These are phyloP conservation scores for Seiridium unicorne DNA, from an alignment of 2,329 filamentous ascomycete species.

Conservation along the genomic window DNA sequence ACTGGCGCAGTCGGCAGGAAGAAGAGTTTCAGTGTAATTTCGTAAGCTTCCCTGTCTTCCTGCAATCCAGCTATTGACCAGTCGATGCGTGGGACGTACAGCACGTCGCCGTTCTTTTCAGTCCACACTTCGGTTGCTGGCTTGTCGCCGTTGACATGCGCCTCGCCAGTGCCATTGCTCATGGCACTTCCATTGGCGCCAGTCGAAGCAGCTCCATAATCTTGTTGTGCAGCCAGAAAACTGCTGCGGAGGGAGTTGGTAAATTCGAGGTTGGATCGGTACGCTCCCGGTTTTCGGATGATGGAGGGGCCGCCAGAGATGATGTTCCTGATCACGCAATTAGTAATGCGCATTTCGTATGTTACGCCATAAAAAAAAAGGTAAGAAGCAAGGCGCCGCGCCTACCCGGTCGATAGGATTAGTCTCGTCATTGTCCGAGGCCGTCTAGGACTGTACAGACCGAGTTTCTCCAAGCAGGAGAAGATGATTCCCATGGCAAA, in stretches of 20 bases:
- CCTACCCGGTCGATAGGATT: slow-evolving; percentile 83
- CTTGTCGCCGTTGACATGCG: slow-evolving; percentile 20
- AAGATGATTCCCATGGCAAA: neutral
- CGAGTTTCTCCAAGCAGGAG: slow-evolving; percentile 2
- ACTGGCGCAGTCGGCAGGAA: slow-evolving; percentile 73
- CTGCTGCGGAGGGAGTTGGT: slow-evolving; percentile 84
- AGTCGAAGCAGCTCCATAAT: slow-evolving; percentile 39
- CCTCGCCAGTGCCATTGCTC: slow-evolving; percentile 14
- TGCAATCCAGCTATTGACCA: slow-evolving; percentile 68
- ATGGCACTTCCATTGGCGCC: slow-evolving; percentile 26
- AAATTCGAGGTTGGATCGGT: slow-evolving; percentile 90
- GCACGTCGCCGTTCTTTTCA: slow-evolving; percentile 52
- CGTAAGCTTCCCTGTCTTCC: slow-evolving; percentile 83
- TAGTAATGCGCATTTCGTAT: slow-evolving; percentile 16
- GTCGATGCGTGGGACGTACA: slow-evolving; percentile 79
- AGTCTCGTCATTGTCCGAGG: slow-evolving; percentile 65
- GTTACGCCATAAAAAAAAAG: neutral
- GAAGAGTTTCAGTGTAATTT: slow-evolving; percentile 95
- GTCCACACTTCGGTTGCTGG: slow-evolving; percentile 63
- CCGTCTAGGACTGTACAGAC: neutral
- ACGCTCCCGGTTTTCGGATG: slow-evolving; percentile 72
- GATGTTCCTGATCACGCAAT: slow-evolving; percentile 61
- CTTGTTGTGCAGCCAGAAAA: slow-evolving; percentile 71
- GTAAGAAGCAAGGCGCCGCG: slow-evolving; percentile 13
- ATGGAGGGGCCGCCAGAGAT: slow-evolving; percentile 82